A percentile compares a stretch with the other conserved stretches of the same genome.
These are phyloP conservation scores for Fusarium transvaalense DNA, from an alignment of 2,329 filamentous ascomycete species.

Conservation along the genomic window DNA sequence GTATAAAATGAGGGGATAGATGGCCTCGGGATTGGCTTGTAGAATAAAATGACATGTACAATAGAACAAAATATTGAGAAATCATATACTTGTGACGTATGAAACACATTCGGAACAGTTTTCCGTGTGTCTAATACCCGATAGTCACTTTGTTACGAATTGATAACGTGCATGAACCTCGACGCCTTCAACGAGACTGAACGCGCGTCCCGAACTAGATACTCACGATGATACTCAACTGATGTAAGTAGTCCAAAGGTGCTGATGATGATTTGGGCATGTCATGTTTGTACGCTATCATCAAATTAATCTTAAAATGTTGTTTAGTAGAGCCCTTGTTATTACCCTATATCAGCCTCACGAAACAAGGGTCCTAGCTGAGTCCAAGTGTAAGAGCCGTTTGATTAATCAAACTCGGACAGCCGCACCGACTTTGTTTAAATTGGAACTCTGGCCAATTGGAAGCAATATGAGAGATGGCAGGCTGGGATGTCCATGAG, in stretches of 20 bases:
- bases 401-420: constrained; percentile 3
- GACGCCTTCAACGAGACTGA: neutral
- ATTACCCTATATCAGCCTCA: constrained; percentile 15
- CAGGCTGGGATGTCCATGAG: constrained; percentile 5
- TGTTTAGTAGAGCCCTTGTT: neutral
- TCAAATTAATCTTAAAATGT: neutral
- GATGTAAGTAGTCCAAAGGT: neutral
- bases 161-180: neutral
- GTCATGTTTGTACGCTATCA: neutral
- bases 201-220: neutral
- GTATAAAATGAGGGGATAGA: neutral
- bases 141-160: neutral
- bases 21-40: constrained; percentile 19
- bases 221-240: neutral
- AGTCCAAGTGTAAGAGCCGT: neutral
- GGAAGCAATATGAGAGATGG: neutral
- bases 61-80: constrained; percentile 14
- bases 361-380: neutral
- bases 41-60: constrained; percentile 35
- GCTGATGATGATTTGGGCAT: neutral
- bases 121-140: neutral
- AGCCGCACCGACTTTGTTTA: neutral
- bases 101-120: neutral
- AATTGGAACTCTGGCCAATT: constrained; percentile 1
- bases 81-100: too few species aligned